Conservation (phyloP, 164 flowering plant genomes). For the Stephania japonica region DNA sequence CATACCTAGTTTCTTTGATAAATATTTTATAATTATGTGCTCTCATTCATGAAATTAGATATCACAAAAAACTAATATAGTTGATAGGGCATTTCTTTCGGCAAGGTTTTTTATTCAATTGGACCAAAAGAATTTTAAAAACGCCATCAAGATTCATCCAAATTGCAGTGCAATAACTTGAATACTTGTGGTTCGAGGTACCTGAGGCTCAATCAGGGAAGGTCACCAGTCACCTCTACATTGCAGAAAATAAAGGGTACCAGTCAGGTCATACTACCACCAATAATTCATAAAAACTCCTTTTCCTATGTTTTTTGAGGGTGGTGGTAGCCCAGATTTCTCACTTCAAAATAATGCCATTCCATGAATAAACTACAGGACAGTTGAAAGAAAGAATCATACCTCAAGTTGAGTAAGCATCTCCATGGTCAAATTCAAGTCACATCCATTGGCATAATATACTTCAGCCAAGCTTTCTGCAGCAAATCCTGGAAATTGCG, state of each 20-base stretch:
- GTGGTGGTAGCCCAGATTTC: background rate
- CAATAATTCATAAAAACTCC: background rate
- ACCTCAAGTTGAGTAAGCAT: constrained; percentile 99
- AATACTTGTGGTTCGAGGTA: background rate
- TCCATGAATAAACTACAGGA: background rate
- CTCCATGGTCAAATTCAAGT: constrained; percentile 80
- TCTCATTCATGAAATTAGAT: background rate
- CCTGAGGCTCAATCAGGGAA: background rate
- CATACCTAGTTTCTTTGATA: too few species aligned
- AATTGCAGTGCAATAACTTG: background rate
- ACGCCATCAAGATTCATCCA: background rate
- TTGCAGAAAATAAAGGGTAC: background rate
- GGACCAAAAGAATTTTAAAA: background rate
- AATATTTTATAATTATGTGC: background rate
- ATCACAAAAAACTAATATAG: too few species aligned
- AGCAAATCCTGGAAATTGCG: constrained; percentile 92
- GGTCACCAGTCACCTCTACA: background rate
- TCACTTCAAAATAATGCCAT: background rate
- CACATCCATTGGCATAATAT: constrained; percentile 79
- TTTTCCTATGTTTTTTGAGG: background rate
- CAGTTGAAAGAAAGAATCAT: constrained; percentile 13
- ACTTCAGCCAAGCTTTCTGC: constrained; percentile 93
- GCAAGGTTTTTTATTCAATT: background rate
- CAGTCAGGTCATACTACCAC: background rate
- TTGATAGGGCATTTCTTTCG: too few species aligned